Conservation (phyloP, 1,284 basidiomycete genomes). For the Rhizoctonia solani region DNA sequence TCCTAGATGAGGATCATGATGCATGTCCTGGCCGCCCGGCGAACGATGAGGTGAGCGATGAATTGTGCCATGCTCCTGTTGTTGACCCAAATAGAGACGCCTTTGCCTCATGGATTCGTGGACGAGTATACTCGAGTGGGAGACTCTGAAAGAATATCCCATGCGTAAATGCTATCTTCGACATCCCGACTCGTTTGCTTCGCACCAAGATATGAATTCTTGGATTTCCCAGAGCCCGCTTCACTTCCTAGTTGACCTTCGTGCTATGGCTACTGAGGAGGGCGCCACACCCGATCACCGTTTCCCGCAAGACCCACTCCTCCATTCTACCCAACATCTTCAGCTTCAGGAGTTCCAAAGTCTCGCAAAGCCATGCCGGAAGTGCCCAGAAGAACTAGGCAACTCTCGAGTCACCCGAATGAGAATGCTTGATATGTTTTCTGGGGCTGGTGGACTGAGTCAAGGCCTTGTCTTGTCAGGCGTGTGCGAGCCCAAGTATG, state of each 20-base stretch:
- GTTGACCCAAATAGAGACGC: neutral
- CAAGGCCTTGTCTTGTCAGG: conserved; percentile 19
- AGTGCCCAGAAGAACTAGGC: neutral
- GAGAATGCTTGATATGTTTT: conserved; percentile 28
- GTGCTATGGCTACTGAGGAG: neutral
- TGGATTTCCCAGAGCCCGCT: neutral
- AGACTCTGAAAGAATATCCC: neutral
- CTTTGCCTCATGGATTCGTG: conserved; percentile 18
- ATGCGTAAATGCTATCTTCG: conserved; percentile 25
- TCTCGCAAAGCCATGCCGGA: neutral
- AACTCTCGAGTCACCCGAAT: neutral
- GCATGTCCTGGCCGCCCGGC: conserved; percentile 14
- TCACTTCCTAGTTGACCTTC: conserved; percentile 22
- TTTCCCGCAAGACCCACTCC: neutral
- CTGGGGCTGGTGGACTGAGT: conserved; percentile 27
- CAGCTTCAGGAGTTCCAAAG: too few relatives aligned
- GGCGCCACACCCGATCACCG: neutral
- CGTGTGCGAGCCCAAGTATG: conserved; percentile 3
- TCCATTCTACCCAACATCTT: neutral
- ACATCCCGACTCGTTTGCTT: conserved; percentile 14
- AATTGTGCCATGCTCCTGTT: neutral
- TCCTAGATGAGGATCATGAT: neutral
- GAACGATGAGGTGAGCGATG: conserved; percentile 24
- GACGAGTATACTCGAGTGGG: neutral
- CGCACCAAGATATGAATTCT: conserved; percentile 9